Evolutionary conservation across 352 stramenopile species (phyloP), one percentile per base, ranked within the genome.

Genomic region (Globisporangium canariense): DNA sequence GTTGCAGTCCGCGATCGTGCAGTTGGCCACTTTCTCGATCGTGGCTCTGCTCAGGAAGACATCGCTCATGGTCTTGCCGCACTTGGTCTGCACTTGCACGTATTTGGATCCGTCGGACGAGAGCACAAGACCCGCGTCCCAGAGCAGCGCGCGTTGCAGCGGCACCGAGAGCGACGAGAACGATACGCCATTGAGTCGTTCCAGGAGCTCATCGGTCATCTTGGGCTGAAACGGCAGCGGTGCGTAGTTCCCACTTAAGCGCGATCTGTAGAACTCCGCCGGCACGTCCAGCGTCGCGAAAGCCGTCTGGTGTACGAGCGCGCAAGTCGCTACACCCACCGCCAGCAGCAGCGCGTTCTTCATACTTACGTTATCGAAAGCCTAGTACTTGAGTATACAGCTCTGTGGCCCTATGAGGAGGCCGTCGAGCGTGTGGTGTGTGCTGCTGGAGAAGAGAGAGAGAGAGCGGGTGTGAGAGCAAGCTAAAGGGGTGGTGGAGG

Each of bases 61-160:
- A 28, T 74, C 66, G 45, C 41, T 62, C 79, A 87, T 87, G 45
- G 71, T 51, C 34, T 80, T 78, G 36, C 73, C 74, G 51, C 77
- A 87, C 25, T 69, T 70, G n/a, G 77, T 69, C 38, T 78, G 69
- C 25, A 89, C 68, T 49, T 89, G 79, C 8, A 84, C 65, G 7
- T 85, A 65, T 14, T 63, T 50, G 25, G 61, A 54, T 5, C 68
- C 73, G 13, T 65, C 60, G 32, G 57, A 69, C 2, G 76, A 75
- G 63, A 78, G 65, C 13, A 89, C 69, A 3, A 87, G 67, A 0
- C 79, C 79, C 2, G 60, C 53, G 52, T 89, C 79, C 77, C 77
- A 89, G 38, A 89, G 61, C 50, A 89, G 47, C 22, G 79, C 79
- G 38, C 79, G 77, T 63, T 89, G 77, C 6, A 87, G 57, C 16